Base-by-base conservation (phyloP, 441 rosid genomes). In the Geranium incanum region DNA sequence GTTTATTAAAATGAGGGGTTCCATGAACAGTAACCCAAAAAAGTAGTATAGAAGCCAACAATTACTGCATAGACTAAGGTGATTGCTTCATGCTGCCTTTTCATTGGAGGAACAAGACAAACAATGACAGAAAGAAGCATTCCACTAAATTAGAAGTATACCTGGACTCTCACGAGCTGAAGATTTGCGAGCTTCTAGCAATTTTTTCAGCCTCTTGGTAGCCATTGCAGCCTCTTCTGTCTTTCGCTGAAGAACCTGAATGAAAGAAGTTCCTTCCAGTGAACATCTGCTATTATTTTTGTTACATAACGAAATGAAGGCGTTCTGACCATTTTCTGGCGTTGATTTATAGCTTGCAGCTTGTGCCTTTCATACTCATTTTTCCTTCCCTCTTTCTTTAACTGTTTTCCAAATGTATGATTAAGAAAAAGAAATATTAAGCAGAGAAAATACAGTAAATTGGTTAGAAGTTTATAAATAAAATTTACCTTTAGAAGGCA, bases 221-320 rank as follows among this genome's bases (percentile, higher is more conserved):
- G 98, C 98, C 92, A 91, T 84, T 74, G 99, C 94, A 76, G 99
- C 98, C 84, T 95, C 99, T 81, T 92, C 99, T 62, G 99, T 95
- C 85, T 95, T 95, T 81, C 99, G 87, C 66, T 95, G 99, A 72
- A 95, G 98, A 86, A 95, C 98, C 99, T 95, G 84, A 71, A 76
- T 72, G 63, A 19, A 60, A 74, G 48, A 76, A 75, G 69, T 16
- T 18, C 36, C 39, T 69, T 28, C 69, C 6, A 48, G 70, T 73
- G 43, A 75, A 75, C 37, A 64, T 36, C 67, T 64, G 41, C 19
- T 33, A 64, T 13, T 13, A 36, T 64, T 33, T 23, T 13, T 64
- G 41, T 5, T n/a, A 28, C 18, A 63, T 28, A 33, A 66, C 76
- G 57, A 8, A 71, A 66, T n/a, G 21, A 11, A 68, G 48, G 55